Evolutionary conservation across 306 rosid species (phyloP), one percentile per base, ranked within the genome.

Genomic region (Ceratonia siliqua): DNA sequence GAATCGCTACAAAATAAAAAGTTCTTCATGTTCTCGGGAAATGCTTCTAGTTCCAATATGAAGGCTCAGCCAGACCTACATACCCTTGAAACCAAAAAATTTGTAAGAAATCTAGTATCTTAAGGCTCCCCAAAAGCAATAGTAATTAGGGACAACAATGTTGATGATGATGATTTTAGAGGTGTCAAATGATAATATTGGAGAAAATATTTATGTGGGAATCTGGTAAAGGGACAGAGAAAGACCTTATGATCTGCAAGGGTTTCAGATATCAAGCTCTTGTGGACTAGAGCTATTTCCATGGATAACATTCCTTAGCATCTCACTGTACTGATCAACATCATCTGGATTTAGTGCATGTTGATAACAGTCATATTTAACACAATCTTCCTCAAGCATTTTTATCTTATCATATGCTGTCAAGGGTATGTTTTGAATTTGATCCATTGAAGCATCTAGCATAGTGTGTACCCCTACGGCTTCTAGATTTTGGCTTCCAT

Each of bases 301-400:
- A 21, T 12, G 0, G 6, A 73, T 15, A 56, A 50, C 11, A 13
- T 61, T 24, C 61, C 32, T n/a, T 55, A 79, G 61, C 83, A 78
- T 57, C 54, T 65, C 62, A 11, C 41, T 25, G 42, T 45, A 43
- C 10, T 30, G 24, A 38, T 73, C 79, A 59, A 79, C 22, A 17
- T 77, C 70, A 24, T 20, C 55, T 3, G 70, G 43, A 73, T 57
- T 28, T n/a, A 61, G 10, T 62, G 50, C 74, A 27, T 50, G 22
- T 17, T 33, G 50, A 72, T 27, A 45, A 54, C 21, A 35, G 9
- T 77, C 46, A 33, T 17, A 53, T 11, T 39, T 61, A 8, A 65
- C 80, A 3, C 10, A 72, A 43, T 84, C 80, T 49, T 75, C 87
- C 65, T 77, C 81, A 24, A 81, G 82, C 46, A 58, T 53, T 38